A percentile compares a stretch with the other conserved stretches of the same genome.
phyloP scores from a whole-genome alignment of 2,329 filamentous ascomycete genomes.

The Botrytis paeoniae region DNA sequence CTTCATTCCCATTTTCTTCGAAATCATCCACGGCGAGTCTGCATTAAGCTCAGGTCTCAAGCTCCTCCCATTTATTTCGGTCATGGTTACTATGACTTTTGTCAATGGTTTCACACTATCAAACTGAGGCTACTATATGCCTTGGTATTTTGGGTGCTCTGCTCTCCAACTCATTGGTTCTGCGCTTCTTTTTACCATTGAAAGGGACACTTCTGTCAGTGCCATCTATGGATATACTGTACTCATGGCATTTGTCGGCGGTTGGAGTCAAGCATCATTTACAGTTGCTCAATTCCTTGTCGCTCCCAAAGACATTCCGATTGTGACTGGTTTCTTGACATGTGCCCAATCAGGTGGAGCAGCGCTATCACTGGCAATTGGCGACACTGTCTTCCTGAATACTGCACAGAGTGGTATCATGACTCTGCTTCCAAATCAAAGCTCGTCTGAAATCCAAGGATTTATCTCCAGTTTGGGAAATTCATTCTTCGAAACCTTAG shows the following conservation, averaged over 20 bases:
- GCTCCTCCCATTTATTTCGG: constrained; percentile 40
- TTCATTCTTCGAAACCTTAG: constrained; percentile 14
- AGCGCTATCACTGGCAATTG: background rate
- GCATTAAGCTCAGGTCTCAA: constrained; percentile 45
- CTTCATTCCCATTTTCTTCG: constrained; percentile 48
- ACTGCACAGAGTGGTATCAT: background rate
- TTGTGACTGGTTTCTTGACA: background rate
- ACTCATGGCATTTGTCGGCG: background rate
- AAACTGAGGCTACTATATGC: constrained; percentile 40
- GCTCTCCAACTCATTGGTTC: background rate
- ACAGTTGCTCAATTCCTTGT: background rate
- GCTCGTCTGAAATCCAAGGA: background rate
- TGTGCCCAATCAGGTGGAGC: background rate
- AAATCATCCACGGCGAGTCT: constrained; percentile 48
- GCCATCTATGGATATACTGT: background rate
- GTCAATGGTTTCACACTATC: constrained; percentile 38
- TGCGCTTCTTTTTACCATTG: background rate
- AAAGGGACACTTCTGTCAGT: background rate
- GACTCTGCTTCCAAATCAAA: background rate
- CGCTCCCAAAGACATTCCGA: background rate
- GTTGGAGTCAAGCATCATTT: background rate
- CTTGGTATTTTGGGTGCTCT: constrained; percentile 39
- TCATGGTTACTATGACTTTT: constrained; percentile 39
- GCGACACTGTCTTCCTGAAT: constrained; percentile 1
- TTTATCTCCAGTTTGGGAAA: constrained; percentile 26